These are phyloP conservation scores for Pyrenochaeta sp. DNA, from an alignment of 2,329 filamentous ascomycete species.

Conservation along the genomic window DNA sequence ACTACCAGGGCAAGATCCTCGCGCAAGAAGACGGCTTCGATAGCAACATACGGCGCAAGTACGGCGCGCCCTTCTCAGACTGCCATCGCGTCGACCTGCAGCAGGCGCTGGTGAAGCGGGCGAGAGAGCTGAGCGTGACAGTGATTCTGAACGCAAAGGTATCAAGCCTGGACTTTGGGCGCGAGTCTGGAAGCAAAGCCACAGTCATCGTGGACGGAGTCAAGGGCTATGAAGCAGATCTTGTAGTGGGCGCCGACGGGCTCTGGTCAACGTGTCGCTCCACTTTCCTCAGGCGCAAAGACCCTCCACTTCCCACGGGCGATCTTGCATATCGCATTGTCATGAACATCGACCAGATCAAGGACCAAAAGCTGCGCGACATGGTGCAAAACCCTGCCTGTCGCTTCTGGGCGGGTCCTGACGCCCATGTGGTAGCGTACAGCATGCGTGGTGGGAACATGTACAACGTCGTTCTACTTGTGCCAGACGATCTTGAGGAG, in stretches of 20 bases:
- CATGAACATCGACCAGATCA: constrained; percentile 61
- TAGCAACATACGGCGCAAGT: constrained; percentile 62
- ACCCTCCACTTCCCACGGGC: constrained; percentile 59
- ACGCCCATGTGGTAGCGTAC: constrained; percentile 69
- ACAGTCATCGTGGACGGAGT: constrained; percentile 54
- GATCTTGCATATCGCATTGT: constrained; percentile 73
- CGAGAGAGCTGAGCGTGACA: constrained; percentile 62
- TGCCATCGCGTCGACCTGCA: constrained; percentile 71
- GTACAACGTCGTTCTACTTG: constrained; percentile 72
- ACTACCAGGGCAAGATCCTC: constrained; percentile 61
- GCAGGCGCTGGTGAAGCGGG: constrained; percentile 60
- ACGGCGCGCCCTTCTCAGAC: constrained; percentile 66
- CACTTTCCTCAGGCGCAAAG: constrained; percentile 24
- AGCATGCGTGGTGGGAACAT: constrained; percentile 66
- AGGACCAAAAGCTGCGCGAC: constrained; percentile 59
- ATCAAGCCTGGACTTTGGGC: constrained; percentile 56
- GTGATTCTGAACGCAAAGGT: constrained; percentile 62
- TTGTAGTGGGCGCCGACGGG: constrained; percentile 71
- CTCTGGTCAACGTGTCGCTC: constrained; percentile 68
- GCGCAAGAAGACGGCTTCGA: constrained; percentile 63
- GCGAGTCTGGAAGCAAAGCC: constrained; percentile 39
- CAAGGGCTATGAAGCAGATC: constrained; percentile 57
- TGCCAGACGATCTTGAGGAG: constrained; percentile 68
- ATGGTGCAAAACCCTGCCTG: constrained; percentile 63
- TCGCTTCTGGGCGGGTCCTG: constrained; percentile 71